A percentile compares a stretch with the other conserved stretches of the same genome.
These are phyloP conservation scores for Martensiomyces pterosporus DNA, from an alignment of 192 early-diverging fungal genomes.

Conservation along the genomic window DNA sequence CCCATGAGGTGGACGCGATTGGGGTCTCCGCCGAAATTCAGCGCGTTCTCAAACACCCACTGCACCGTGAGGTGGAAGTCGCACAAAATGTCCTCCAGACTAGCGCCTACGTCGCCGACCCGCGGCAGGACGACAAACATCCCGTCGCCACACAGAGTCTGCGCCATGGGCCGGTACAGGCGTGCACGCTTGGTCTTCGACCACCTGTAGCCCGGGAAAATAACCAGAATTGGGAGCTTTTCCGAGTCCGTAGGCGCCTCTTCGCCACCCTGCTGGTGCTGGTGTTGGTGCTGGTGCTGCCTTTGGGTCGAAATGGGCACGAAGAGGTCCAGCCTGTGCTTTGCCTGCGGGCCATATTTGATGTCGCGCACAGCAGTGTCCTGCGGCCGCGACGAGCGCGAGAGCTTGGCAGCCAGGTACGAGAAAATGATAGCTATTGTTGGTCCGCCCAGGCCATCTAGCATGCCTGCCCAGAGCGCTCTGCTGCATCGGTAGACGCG, in stretches of 20 bases:
- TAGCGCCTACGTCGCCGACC: slow-evolving; percentile 28
- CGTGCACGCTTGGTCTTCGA: slow-evolving; percentile 44
- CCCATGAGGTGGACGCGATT: slow-evolving; percentile 40
- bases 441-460: slow-evolving; percentile 48
- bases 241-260: background rate
- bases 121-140: slow-evolving; percentile 49
- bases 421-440: slow-evolving; percentile 36
- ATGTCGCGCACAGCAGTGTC: slow-evolving; percentile 51
- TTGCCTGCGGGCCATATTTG: slow-evolving; percentile 45
- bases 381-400: slow-evolving; percentile 32
- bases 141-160: slow-evolving; percentile 48
- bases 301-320: slow-evolving; percentile 33
- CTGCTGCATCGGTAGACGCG: slow-evolving; percentile 41
- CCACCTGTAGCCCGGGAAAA: slow-evolving; percentile 48
- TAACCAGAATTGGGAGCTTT: slow-evolving; percentile 30
- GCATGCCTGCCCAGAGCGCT: slow-evolving; percentile 47
- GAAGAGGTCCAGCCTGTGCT: slow-evolving; percentile 46
- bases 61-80: slow-evolving; percentile 48
- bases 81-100: slow-evolving; percentile 29
- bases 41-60: slow-evolving; percentile 46
- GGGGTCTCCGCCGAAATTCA: slow-evolving; percentile 46
- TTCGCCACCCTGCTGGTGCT: background rate
- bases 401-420: slow-evolving; percentile 39
- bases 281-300: slow-evolving; percentile 5
- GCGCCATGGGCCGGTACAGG: slow-evolving; percentile 50